Conservation (phyloP, 106 monocot species). For the Triglochin maritima region DNA sequence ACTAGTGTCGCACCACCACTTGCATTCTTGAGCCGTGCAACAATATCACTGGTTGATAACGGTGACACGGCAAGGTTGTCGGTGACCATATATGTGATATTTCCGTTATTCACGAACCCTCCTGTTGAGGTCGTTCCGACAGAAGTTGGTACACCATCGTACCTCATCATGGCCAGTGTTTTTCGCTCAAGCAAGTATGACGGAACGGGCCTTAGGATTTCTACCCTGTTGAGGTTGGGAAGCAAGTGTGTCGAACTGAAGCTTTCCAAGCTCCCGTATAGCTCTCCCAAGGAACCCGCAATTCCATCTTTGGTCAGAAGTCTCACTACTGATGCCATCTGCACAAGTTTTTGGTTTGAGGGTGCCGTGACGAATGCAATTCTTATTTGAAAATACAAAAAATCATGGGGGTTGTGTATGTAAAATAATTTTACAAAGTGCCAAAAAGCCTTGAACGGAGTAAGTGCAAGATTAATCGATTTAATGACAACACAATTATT, state of each 20-base stretch:
- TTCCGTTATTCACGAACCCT: slow-evolving; percentile 4
- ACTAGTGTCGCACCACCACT: neutral
- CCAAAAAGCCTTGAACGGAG: too few relatives aligned
- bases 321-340: neutral
- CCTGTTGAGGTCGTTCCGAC: neutral
- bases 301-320: neutral
- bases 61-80: slow-evolving; percentile 4
- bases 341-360: neutral
- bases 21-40: neutral
- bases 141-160: slow-evolving; percentile 2
- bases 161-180: slow-evolving; percentile 3
- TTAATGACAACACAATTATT: too few relatives aligned
- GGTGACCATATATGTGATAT: slow-evolving; percentile 1
- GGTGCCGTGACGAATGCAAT: too few relatives aligned
- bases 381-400: too few relatives aligned
- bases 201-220: slow-evolving; percentile 1
- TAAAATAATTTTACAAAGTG: too few relatives aligned
- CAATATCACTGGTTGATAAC: neutral
- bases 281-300: slow-evolving; percentile 2
- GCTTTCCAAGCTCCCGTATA: slow-evolving; percentile 6
- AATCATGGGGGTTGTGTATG: too few relatives aligned
- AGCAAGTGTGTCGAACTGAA: neutral
- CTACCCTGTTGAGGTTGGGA: neutral
- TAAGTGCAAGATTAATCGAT: too few relatives aligned
- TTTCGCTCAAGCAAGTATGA: neutral